Conservation (phyloP, 106 monocot genomes). For the Dendrobium huoshanense region DNA sequence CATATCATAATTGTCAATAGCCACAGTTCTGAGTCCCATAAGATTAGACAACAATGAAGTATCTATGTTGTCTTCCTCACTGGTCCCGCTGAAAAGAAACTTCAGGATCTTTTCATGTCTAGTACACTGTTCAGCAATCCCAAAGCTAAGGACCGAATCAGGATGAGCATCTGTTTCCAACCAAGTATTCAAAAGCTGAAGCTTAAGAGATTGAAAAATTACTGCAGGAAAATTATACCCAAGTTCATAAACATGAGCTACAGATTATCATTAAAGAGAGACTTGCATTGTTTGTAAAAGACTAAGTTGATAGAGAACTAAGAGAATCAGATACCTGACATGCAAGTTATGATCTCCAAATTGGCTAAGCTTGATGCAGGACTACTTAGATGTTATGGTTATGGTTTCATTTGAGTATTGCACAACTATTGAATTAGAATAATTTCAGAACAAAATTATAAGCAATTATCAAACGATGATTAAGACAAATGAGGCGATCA, state of each 20-base stretch:
- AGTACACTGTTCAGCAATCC: slow-evolving; percentile 51
- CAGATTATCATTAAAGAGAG: neutral
- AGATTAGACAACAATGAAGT: slow-evolving; percentile 33
- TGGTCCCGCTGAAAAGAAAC: slow-evolving; percentile 45
- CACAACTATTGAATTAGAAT: too few relatives aligned
- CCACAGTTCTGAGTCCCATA: slow-evolving; percentile 28
- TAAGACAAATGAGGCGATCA: too few relatives aligned
- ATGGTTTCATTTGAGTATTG: too few relatives aligned
- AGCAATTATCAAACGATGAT: too few relatives aligned
- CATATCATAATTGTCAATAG: slow-evolving; percentile 11
- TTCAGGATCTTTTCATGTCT: slow-evolving; percentile 57
- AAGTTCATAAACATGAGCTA: neutral
- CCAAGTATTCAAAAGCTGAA: neutral
- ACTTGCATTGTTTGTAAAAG: neutral
- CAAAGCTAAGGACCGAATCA: slow-evolving; percentile 55
- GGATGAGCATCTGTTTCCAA: slow-evolving; percentile 37
- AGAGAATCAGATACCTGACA: neutral
- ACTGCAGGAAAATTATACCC: neutral
- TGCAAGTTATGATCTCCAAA: neutral
- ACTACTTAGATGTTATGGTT: too few relatives aligned
- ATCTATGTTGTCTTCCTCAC: slow-evolving; percentile 20
- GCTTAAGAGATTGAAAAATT: neutral
- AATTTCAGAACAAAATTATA: too few relatives aligned
- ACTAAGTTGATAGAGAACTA: neutral
- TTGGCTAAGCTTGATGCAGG: neutral